These are phyloP conservation scores for Claviceps monticola DNA, from an alignment of 2,329 filamentous ascomycete species.

Conservation along the genomic window DNA sequence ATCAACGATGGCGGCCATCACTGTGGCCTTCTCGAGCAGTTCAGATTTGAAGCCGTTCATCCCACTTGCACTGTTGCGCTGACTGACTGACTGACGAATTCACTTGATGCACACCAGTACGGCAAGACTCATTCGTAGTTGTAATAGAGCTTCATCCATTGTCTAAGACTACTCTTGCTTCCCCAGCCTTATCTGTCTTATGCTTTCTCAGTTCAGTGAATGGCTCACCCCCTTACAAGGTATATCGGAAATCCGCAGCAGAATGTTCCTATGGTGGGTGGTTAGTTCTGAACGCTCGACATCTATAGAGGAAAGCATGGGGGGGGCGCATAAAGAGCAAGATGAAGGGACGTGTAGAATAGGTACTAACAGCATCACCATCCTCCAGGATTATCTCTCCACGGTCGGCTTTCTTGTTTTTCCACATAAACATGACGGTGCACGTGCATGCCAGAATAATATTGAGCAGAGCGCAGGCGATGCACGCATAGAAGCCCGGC, in stretches of 20 bases:
- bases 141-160: background rate
- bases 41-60: too few species aligned
- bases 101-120: too few species aligned
- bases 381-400: slow-evolving; percentile 37
- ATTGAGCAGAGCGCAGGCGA: slow-evolving; percentile 33
- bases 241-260: slow-evolving; percentile 5
- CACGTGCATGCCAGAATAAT: slow-evolving; percentile 30
- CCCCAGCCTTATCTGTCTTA: background rate
- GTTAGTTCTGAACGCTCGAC: background rate
- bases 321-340: background rate
- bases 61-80: too few species aligned
- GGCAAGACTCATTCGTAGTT: too few species aligned
- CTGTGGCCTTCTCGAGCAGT: too few species aligned
- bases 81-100: too few species aligned
- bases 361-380: slow-evolving; percentile 27
- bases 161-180: too few species aligned
- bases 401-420: slow-evolving; percentile 37
- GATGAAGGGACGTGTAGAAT: too few species aligned
- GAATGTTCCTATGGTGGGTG: background rate
- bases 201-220: background rate
- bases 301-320: background rate
- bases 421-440: slow-evolving; percentile 26
- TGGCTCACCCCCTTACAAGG: background rate
- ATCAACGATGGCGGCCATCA: too few species aligned
- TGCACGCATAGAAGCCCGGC: slow-evolving; percentile 41